Percentiles rank a stretch among this genome's conserved stretches.
Evolutionary conservation across 169 alveolate species (phyloP).

Genomic region (Perkinsus chesapeaki): DNA sequence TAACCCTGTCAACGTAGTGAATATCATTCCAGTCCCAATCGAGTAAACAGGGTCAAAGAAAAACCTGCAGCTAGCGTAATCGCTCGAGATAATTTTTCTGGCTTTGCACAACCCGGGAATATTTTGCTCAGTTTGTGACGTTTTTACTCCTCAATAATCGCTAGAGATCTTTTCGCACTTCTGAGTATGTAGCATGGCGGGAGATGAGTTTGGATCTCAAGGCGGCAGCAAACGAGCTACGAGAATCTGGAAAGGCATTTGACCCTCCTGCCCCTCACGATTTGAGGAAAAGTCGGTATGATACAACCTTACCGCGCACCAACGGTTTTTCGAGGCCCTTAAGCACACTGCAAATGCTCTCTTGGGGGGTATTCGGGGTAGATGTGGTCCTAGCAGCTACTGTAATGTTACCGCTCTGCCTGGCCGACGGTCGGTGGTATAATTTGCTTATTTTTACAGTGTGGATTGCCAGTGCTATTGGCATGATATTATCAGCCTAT

Average conservation of each 20-base stretch:
- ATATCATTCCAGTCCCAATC: neutral
- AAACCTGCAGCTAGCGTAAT: neutral
- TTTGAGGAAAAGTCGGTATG: neutral
- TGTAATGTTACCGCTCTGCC: neutral
- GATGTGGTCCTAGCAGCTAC: neutral
- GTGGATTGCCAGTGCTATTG: neutral
- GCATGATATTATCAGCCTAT: neutral
- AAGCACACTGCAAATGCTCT: constrained; percentile 20
- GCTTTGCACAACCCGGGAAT: neutral
- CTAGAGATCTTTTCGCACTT: neutral
- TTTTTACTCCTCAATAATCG: neutral
- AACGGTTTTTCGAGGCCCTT: constrained; percentile 35
- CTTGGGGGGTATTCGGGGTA: constrained; percentile 21
- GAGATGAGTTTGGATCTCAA: neutral
- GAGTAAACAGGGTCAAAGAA: neutral
- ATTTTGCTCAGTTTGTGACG: neutral
- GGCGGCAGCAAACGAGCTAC: neutral
- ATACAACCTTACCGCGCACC: neutral
- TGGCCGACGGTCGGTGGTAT: neutral
- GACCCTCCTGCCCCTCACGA: neutral
- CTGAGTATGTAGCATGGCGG: neutral
- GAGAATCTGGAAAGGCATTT: neutral
- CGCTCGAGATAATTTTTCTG: neutral
- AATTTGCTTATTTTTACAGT: neutral
- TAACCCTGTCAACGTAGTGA: neutral